Percentiles rank a stretch among this genome's conserved stretches.
Evolutionary conservation across 2,329 filamentous ascomycete genomes (phyloP).

Genomic region (Apiospora aurea): DNA sequence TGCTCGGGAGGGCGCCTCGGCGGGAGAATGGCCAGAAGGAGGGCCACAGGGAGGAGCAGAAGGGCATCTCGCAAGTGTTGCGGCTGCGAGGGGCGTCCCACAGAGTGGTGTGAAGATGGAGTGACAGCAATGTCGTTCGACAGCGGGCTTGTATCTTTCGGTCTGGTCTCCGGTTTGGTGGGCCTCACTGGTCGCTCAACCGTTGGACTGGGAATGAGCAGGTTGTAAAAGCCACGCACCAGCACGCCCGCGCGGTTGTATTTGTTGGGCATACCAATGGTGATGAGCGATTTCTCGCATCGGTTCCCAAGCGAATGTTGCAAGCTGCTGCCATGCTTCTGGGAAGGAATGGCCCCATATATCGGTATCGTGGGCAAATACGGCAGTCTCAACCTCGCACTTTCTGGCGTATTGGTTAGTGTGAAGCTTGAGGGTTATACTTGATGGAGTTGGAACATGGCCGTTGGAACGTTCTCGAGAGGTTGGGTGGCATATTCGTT

Average conservation of each 20-base stretch:
- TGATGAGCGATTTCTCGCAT: neutral
- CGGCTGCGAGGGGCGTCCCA: neutral
- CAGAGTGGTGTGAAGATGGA: neutral
- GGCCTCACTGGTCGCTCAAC: neutral
- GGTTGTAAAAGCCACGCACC: neutral
- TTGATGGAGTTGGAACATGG: neutral
- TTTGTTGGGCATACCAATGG: neutral
- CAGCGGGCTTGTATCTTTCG: neutral
- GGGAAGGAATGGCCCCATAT: neutral
- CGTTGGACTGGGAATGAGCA: neutral
- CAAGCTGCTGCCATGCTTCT: neutral
- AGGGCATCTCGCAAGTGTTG: neutral
- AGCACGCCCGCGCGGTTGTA: neutral
- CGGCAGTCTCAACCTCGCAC: neutral
- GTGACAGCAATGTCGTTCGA: neutral
- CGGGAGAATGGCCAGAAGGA: neutral
- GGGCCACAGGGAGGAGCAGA: too few species aligned
- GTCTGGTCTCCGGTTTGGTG: neutral
- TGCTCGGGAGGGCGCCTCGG: neutral
- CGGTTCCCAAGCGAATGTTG: neutral
- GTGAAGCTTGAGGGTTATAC: neutral
- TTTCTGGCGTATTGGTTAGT: neutral
- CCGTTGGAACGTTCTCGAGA: neutral
- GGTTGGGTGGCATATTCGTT: neutral
- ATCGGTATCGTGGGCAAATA: neutral